phyloP scores from a whole-genome alignment of 441 rosid genomes.

The Adansonia madagascariensis region DNA sequence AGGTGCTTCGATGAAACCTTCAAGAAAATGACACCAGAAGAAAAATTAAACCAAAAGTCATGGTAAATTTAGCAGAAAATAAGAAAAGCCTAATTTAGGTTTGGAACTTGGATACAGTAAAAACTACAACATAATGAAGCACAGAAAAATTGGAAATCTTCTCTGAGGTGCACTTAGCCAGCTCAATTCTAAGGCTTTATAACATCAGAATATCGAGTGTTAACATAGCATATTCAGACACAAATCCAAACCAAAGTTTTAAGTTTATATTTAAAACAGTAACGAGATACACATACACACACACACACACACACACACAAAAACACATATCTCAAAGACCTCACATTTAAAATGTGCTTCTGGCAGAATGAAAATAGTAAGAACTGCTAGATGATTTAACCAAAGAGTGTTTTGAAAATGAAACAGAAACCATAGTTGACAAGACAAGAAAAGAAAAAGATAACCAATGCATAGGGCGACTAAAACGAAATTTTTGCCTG shows the following conservation, averaged over 20 bases:
- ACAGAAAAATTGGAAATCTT: background rate
- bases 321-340: background rate
- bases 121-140: constrained; percentile 3
- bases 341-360: constrained; percentile 3
- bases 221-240: background rate
- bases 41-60: background rate
- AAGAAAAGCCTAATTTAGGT: background rate
- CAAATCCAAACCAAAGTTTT: constrained; percentile 10
- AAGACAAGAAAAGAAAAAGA: constrained; percentile 16
- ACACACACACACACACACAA: background rate
- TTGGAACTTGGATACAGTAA: background rate
- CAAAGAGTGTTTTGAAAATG: background rate
- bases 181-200: constrained; percentile 10
- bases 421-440: background rate
- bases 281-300: background rate
- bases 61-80: constrained; percentile 1
- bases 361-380: background rate
- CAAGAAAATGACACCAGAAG: constrained; percentile 25
- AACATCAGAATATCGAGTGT: background rate
- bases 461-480: background rate
- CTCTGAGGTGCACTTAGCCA: background rate
- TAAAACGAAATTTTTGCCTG: constrained; percentile 3
- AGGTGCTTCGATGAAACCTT: constrained; percentile 63
- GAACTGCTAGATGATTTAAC: background rate
- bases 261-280: background rate